Conservation (phyloP, 768 basidiomycete species). For the Termitomyces titanicus region DNA sequence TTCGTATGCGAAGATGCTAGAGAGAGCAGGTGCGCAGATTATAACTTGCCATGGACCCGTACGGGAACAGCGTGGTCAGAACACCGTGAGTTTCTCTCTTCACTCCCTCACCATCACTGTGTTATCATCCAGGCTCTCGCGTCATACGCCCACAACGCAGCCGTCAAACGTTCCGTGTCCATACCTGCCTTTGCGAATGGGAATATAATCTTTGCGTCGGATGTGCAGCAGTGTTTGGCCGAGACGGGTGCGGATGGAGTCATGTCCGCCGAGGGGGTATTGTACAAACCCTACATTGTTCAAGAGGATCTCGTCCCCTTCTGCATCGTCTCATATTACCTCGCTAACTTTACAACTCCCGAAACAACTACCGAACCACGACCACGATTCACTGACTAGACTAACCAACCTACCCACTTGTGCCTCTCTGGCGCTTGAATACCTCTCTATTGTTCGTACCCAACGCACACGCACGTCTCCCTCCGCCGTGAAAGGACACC, state of each 20-base stretch:
- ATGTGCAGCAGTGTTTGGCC: conserved; percentile 73
- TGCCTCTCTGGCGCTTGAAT: conserved; percentile 76
- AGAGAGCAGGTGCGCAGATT: conserved; percentile 91
- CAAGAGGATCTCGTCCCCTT: conserved; percentile 23
- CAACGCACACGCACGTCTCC: conserved; percentile 62
- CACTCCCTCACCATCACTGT: conserved; percentile 38
- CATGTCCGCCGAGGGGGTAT: conserved; percentile 92
- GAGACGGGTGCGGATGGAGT: conserved; percentile 89
- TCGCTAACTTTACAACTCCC: too few species aligned
- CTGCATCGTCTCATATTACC: neutral
- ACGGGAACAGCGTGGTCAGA: conserved; percentile 88
- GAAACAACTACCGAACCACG: too few species aligned
- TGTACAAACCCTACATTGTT: conserved; percentile 92
- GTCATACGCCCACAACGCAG: conserved; percentile 85
- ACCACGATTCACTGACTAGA: neutral
- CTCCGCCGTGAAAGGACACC: conserved; percentile 82
- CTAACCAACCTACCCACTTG: conserved; percentile 47
- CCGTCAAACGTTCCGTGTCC: conserved; percentile 84
- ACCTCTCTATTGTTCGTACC: conserved; percentile 71
- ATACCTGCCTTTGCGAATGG: conserved; percentile 98
- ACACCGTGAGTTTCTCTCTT: conserved; percentile 40
- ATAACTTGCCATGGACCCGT: conserved; percentile 90
- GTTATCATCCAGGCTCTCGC: conserved; percentile 66
- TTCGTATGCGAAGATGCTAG: conserved; percentile 94
- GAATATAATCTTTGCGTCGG: conserved; percentile 87